phyloP scores from a whole-genome alignment of 345 rosid genomes.

The Hibiscus syriacus region DNA sequence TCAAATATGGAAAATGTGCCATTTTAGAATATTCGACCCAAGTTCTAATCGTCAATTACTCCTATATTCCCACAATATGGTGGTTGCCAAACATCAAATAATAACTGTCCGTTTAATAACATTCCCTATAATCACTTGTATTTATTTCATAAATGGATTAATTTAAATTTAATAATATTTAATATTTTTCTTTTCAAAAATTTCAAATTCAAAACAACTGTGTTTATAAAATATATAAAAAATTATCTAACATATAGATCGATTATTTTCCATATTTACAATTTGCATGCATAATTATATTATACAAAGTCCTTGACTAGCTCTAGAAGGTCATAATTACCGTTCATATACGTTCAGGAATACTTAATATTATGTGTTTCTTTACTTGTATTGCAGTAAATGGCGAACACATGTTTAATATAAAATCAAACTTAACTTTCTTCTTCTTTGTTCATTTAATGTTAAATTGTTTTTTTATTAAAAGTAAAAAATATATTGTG shows the following conservation, averaged over 20 bases:
- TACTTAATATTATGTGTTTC: background rate
- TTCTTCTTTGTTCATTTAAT: no score
- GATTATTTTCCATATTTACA: background rate
- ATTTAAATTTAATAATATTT: no score
- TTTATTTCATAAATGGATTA: no score
- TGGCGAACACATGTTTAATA: background rate
- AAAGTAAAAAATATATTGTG: background rate
- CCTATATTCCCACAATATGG: background rate
- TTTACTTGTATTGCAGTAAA: background rate
- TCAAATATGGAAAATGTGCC: background rate
- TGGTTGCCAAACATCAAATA: background rate
- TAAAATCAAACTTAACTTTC: background rate
- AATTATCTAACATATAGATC: no score
- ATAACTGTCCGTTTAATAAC: background rate
- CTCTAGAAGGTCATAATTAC: background rate
- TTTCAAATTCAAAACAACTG: no score
- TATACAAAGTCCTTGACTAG: background rate
- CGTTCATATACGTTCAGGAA: background rate
- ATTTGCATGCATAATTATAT: background rate
- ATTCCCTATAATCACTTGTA: no score
- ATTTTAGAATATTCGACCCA: background rate
- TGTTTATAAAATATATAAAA: no score
- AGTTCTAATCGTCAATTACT: conserved; percentile 5
- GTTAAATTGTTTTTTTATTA: background rate
- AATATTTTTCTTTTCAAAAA: no score